phyloP scores from a whole-genome alignment of 169 alveolate genomes.

The Cystoisospora suis region DNA sequence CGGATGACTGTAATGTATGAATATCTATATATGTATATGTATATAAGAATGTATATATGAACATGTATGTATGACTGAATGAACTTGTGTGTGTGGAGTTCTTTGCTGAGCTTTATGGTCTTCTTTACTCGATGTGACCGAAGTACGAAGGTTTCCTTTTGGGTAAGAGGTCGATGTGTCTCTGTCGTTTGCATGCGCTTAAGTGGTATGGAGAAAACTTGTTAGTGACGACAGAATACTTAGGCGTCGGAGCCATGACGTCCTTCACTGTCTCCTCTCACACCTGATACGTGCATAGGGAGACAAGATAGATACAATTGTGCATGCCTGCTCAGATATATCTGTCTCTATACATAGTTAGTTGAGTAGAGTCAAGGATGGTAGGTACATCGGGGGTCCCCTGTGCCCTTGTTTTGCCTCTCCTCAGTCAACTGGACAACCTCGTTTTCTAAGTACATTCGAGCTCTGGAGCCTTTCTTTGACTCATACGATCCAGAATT shows the following conservation, averaged over 20 bases:
- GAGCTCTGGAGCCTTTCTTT: constrained; percentile 93
- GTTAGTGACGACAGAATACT: no score
- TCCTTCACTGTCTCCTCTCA: no score
- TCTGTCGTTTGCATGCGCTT: no score
- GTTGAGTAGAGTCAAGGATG: background rate
- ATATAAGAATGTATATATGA: background rate
- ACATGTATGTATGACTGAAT: no score
- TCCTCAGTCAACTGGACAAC: constrained; percentile 95
- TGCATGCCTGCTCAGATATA: background rate
- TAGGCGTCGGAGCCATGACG: no score
- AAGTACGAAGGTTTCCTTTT: no score
- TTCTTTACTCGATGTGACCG: no score
- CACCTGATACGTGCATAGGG: no score
- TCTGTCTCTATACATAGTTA: background rate
- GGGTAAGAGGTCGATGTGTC: no score
- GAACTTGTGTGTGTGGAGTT: no score
- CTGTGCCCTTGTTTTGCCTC: background rate
- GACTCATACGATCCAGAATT: constrained; percentile 93
- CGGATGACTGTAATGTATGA: background rate
- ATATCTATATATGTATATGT: background rate
- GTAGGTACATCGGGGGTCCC: background rate
- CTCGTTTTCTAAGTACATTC: constrained; percentile 95
- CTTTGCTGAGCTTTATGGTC: no score
- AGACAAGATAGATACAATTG: background rate
- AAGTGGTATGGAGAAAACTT: no score